These are phyloP conservation scores for Hysterium pulicare DNA, from an alignment of 2,329 filamentous ascomycete species.

Conservation along the genomic window DNA sequence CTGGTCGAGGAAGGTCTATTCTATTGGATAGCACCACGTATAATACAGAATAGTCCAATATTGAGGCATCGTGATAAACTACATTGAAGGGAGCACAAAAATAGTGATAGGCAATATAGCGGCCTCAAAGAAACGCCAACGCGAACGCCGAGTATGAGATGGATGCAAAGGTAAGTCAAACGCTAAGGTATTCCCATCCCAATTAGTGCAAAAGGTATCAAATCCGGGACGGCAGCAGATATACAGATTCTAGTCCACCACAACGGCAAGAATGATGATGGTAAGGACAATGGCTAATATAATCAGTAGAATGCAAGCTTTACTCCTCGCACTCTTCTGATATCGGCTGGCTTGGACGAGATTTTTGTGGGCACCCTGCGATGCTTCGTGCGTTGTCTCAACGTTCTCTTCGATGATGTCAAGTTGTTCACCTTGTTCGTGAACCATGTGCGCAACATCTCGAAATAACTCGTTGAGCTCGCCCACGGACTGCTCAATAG, in stretches of 20 bases:
- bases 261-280: slow-evolving; percentile 83
- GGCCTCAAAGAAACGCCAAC: too few relatives aligned
- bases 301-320: slow-evolving; percentile 86
- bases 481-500: slow-evolving; percentile 93
- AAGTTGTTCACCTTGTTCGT: slow-evolving; percentile 85
- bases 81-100: too few relatives aligned
- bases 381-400: slow-evolving; percentile 75
- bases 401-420: slow-evolving; percentile 88
- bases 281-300: slow-evolving; percentile 86
- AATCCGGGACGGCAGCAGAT: too few relatives aligned
- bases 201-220: too few relatives aligned
- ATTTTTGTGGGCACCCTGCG: slow-evolving; percentile 80
- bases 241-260: slow-evolving; percentile 62
- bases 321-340: slow-evolving; percentile 92
- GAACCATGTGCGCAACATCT: slow-evolving; percentile 96
- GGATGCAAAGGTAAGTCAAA: too few relatives aligned
- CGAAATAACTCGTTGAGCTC: slow-evolving; percentile 96
- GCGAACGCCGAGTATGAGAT: too few relatives aligned
- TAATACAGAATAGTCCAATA: too few relatives aligned
- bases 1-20: too few relatives aligned
- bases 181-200: too few relatives aligned
- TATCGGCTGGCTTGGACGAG: slow-evolving; percentile 81
- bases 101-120: too few relatives aligned
- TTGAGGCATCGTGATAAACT: too few relatives aligned
- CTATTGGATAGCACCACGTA: too few relatives aligned